Base-by-base conservation (phyloP, 2,329 filamentous ascomycete species). In the Podosphaera leucotricha region DNA sequence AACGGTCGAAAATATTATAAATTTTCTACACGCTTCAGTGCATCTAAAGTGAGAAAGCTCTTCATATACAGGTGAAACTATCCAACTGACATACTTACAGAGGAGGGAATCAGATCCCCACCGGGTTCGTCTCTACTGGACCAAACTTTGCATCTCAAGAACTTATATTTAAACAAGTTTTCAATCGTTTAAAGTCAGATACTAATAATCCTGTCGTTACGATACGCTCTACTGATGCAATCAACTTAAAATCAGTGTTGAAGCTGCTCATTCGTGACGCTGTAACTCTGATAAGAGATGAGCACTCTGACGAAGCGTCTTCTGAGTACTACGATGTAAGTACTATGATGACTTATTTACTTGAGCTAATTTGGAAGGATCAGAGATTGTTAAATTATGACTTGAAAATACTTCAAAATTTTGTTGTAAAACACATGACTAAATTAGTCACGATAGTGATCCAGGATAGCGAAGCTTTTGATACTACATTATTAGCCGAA, bases 381-480 rank as follows among this genome's bases (percentile, higher is more conserved):
- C 70, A 70, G 28, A 75, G 72, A 57, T 71, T 80, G 47, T 67
- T 87, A 2, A 78, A 82, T 52, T 90, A 87, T 56, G 83, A 90
- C 54, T 66, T 90, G 15, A 77, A 81, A 52, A 73, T 79, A 20
- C 60, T 90, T 24, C 63, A 75, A 48, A 66, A 71, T 21, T 75
- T 71, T 58, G 64, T 75, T 13, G 66, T 65, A 46, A 62, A 65
- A 7, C 67, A 69, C 33, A 58, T 60, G 20, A 68, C 67, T 24
- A 60, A 68, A 36, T 72, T 74, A 51, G 69, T 87, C 8, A 68
- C 83, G 43, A 64, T 92, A 41, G 74, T 78, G 0, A 75, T 90
- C 47, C 77, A 85, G 57, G 82, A 90, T 54, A 84, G 80, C 49
- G 83, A 90, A 60, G 81, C 77, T 0, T 86, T 90, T 55, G 81